Percentiles rank a stretch among this genome's conserved stretches.
These are phyloP conservation scores for Neurospora sp. DNA, from an alignment of 495 filamentous ascomycete species.

Conservation along the genomic window DNA sequence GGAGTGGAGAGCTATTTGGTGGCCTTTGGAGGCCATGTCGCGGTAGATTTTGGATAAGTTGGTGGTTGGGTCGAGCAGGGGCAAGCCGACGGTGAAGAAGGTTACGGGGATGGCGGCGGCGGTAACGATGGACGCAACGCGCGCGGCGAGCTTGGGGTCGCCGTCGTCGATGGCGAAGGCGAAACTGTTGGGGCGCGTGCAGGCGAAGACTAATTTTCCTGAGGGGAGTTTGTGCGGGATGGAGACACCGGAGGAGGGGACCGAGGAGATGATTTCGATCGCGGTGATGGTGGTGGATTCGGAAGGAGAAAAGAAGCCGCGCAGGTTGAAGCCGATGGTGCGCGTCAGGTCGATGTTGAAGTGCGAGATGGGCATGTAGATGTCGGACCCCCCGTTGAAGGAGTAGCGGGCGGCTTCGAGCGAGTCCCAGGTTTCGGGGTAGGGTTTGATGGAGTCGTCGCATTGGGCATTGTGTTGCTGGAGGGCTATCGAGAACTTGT, in stretches of 20 bases:
- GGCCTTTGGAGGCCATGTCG: constrained; percentile 54
- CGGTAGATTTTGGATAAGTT: constrained; percentile 56
- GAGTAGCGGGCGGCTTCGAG: constrained; percentile 59
- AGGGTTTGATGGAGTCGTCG: constrained; percentile 48
- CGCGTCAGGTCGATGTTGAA: constrained; percentile 55
- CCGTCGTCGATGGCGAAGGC: constrained; percentile 80
- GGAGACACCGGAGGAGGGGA: constrained; percentile 35
- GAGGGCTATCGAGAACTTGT: constrained; percentile 57
- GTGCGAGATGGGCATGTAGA: constrained; percentile 67
- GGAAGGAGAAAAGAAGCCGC: constrained; percentile 50
- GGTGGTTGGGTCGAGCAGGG: constrained; percentile 47
- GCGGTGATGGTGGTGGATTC: constrained; percentile 43
- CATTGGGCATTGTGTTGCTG: constrained; percentile 64
- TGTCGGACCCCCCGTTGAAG: constrained; percentile 36
- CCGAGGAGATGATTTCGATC: constrained; percentile 52
- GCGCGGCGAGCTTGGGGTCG: constrained; percentile 47
- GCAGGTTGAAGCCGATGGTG: constrained; percentile 54
- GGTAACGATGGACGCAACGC: constrained; percentile 55
- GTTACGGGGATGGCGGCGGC: constrained; percentile 57
- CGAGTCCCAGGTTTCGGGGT: constrained; percentile 64
- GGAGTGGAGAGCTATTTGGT: constrained; percentile 67
- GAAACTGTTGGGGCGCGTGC: constrained; percentile 62
- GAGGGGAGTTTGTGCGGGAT: constrained; percentile 54
- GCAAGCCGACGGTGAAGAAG: constrained; percentile 67
- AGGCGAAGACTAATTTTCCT: constrained; percentile 52